Evolutionary conservation across 768 basidiomycete genomes (phyloP).

Genomic region (Cytidiella melzeri): DNA sequence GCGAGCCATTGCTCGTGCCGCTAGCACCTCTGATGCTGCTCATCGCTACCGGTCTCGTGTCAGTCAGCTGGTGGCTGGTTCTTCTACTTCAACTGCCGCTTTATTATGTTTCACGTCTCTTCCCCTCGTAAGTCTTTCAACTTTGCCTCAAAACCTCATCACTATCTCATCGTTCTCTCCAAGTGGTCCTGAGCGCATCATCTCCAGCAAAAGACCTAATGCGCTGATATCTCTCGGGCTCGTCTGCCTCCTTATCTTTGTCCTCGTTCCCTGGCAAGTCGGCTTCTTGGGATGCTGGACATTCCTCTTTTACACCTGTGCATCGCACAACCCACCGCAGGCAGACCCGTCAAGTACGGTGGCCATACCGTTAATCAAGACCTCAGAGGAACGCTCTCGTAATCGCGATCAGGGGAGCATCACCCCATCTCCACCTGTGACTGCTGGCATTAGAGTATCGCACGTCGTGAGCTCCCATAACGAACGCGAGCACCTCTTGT

Average conservation of each 20-base stretch:
- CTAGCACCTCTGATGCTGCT: slow-evolving; percentile 54
- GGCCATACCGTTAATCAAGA: slow-evolving; percentile 2
- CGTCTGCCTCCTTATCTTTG: slow-evolving; percentile 59
- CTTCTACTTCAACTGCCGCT: slow-evolving; percentile 41
- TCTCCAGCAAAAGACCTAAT: slow-evolving; percentile 27
- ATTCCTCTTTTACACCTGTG: slow-evolving; percentile 69
- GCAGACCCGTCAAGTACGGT: neutral
- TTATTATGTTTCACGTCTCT: slow-evolving; percentile 22
- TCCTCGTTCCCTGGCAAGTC: slow-evolving; percentile 89
- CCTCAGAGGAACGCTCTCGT: slow-evolving; percentile 6
- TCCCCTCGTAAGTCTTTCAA: slow-evolving; percentile 11
- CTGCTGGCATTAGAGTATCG: neutral
- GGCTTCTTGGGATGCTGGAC: slow-evolving; percentile 81
- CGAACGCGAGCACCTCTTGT: slow-evolving; percentile 46
- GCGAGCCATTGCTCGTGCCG: slow-evolving; percentile 39
- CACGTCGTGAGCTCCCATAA: neutral
- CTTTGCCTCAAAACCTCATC: neutral
- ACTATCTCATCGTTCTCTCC: neutral
- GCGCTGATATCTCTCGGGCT: slow-evolving; percentile 53
- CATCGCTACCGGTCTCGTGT: slow-evolving; percentile 62
- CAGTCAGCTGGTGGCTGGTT: slow-evolving; percentile 52
- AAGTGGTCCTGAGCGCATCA: neutral
- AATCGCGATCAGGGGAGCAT: neutral
- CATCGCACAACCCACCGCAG: slow-evolving; percentile 9
- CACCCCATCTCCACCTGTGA: neutral